Evolutionary conservation across 176 grass and related monocot species (phyloP).

Genomic region (Oryza officinalis): DNA sequence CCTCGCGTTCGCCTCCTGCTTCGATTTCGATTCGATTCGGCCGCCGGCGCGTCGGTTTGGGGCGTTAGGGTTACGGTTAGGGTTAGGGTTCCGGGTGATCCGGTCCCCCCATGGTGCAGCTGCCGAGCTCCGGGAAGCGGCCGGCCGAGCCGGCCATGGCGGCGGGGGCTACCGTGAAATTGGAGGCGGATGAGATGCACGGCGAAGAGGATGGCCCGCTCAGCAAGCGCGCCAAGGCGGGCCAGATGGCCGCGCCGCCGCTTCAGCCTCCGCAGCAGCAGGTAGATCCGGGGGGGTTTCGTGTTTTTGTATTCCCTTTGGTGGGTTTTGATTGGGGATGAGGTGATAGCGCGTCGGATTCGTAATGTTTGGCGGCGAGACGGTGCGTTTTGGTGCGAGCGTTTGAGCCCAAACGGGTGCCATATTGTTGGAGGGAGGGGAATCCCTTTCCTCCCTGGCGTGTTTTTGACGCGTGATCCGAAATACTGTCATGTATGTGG

Average conservation of each 20-base stretch:
- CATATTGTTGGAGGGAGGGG: neutral
- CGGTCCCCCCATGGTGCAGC: slow-evolving; percentile 43
- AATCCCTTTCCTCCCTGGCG: neutral
- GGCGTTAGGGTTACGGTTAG: neutral
- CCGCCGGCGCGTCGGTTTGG: neutral
- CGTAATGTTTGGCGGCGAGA: neutral
- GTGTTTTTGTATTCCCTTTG: neutral
- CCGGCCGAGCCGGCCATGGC: slow-evolving; percentile 31
- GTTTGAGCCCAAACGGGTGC: neutral
- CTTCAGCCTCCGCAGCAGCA: slow-evolving; percentile 2
- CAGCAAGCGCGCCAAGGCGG: slow-evolving; percentile 45
- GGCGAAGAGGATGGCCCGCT: slow-evolving; percentile 1
- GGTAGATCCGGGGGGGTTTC: slow-evolving; percentile 35
- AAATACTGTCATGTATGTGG: neutral
- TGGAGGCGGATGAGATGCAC: slow-evolving; percentile 43
- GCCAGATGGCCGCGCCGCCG: neutral
- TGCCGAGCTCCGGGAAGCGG: slow-evolving; percentile 54
- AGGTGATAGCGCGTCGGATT: neutral
- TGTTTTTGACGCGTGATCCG: neutral
- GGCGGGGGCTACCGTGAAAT: slow-evolving; percentile 27
- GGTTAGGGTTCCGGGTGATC: slow-evolving; percentile 36
- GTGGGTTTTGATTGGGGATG: neutral
- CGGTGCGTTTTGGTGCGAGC: neutral
- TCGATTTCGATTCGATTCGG: slow-evolving; percentile 17
- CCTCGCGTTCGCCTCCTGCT: too few relatives aligned